A percentile compares a stretch with the other conserved stretches of the same genome.
These are phyloP conservation scores for Ogataea hybrid DNA, from an alignment of 1,139 yeast species.

Conservation along the genomic window DNA sequence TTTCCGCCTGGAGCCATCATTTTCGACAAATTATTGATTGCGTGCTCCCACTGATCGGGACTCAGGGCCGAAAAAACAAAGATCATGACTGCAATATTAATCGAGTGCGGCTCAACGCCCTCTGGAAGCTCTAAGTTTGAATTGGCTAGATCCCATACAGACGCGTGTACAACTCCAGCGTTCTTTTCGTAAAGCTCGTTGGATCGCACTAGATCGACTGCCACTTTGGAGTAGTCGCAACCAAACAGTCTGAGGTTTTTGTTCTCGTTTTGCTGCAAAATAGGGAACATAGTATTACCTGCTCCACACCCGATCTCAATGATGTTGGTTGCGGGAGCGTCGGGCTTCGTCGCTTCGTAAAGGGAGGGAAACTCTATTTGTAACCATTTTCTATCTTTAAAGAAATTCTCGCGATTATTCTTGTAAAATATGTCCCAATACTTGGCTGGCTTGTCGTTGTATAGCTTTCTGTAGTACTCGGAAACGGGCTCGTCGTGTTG, in stretches of 20 bases:
- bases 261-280: slow-evolving; percentile 77
- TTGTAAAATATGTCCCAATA: slow-evolving; percentile 95
- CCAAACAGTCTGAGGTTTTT: slow-evolving; percentile 74
- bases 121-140: slow-evolving; percentile 75
- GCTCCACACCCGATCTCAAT: slow-evolving; percentile 98
- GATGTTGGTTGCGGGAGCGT: slow-evolving; percentile 67
- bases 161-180: slow-evolving; percentile 59
- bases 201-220: slow-evolving; percentile 77
- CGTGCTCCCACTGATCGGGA: slow-evolving; percentile 88
- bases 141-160: slow-evolving; percentile 96
- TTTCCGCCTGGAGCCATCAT: slow-evolving; percentile 91
- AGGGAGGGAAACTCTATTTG: slow-evolving; percentile 89
- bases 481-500: slow-evolving; percentile 83
- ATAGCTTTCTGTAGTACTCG: slow-evolving; percentile 77
- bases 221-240: slow-evolving; percentile 87
- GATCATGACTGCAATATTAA: slow-evolving; percentile 89
- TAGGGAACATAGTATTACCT: slow-evolving; percentile 94
- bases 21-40: slow-evolving; percentile 65
- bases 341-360: slow-evolving; percentile 71
- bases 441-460: slow-evolving; percentile 83
- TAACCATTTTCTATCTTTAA: slow-evolving; percentile 95
- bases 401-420: slow-evolving; percentile 88
- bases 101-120: slow-evolving; percentile 75
- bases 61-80: slow-evolving; percentile 91
- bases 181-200: slow-evolving; percentile 62